Conservation (phyloP, 2,329 filamentous ascomycete genomes). For the Westerdykella sp. region DNA sequence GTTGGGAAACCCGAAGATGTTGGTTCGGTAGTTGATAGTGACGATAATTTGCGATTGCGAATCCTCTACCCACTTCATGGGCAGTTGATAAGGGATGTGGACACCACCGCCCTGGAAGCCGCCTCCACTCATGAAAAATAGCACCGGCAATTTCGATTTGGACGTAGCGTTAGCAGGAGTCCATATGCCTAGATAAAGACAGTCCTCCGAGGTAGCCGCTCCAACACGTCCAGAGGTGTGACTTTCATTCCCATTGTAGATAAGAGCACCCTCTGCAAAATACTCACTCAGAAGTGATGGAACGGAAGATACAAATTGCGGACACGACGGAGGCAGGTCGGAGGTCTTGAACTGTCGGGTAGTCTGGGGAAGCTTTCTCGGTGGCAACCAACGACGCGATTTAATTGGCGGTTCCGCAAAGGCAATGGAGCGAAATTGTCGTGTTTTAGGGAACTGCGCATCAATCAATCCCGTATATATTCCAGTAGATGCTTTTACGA, state of each 20-base stretch:
- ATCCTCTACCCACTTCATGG: slow-evolving; percentile 25
- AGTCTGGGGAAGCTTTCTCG: slow-evolving; percentile 11
- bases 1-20: slow-evolving; percentile 38
- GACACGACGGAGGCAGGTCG: slow-evolving; percentile 17
- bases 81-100: slow-evolving; percentile 37
- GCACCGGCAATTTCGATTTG: slow-evolving; percentile 34
- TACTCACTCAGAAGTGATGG: slow-evolving; percentile 25
- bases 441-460: slow-evolving; percentile 20
- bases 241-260: slow-evolving; percentile 29
- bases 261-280: slow-evolving; percentile 27
- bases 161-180: slow-evolving; percentile 25
- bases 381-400: slow-evolving; percentile 25
- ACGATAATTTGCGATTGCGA: slow-evolving; percentile 34
- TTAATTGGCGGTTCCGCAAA: slow-evolving; percentile 25
- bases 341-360: slow-evolving; percentile 7
- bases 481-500: slow-evolving; percentile 9
- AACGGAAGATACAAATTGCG: slow-evolving; percentile 22
- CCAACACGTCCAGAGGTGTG: slow-evolving; percentile 10
- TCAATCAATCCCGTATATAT: slow-evolving; percentile 18
- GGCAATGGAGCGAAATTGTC: slow-evolving; percentile 27
- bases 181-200: slow-evolving; percentile 43
- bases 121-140: slow-evolving; percentile 45
- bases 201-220: slow-evolving; percentile 35
- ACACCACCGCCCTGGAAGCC: slow-evolving; percentile 40
- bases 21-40: slow-evolving; percentile 33